Conservation (phyloP, 352 stramenopile genomes). For the Globisporangium cederbergense region DNA sequence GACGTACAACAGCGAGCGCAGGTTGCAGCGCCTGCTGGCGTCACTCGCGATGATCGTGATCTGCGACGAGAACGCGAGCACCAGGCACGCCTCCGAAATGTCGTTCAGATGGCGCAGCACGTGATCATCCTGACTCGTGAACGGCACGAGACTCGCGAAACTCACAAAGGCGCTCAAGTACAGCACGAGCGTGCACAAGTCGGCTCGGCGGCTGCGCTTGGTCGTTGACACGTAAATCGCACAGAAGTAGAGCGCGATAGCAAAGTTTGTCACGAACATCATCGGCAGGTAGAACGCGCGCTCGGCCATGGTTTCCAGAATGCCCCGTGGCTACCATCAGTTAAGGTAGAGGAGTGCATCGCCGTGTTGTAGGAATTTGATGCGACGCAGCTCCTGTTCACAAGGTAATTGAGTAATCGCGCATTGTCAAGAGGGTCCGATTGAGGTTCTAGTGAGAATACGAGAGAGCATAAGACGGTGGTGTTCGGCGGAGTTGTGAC, state of each 20-base stretch:
- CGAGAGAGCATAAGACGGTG: too few species aligned
- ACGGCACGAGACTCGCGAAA: conserved; percentile 17
- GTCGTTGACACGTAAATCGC: conserved; percentile 13
- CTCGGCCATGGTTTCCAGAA: neutral
- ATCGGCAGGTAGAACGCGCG: conserved; percentile 16
- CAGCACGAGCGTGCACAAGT: conserved; percentile 12
- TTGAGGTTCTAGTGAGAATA: too few species aligned
- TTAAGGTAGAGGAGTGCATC: neutral
- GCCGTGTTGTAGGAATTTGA: too few species aligned
- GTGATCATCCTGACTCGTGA: conserved; percentile 12
- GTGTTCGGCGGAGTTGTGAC: too few species aligned
- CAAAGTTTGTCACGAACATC: conserved; percentile 20
- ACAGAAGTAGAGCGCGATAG: conserved; percentile 18
- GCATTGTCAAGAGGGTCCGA: too few species aligned
- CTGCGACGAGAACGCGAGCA: conserved; percentile 27
- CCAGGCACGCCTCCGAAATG: conserved; percentile 18
- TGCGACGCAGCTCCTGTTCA: too few species aligned
- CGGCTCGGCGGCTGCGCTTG: conserved; percentile 3
- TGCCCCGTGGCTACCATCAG: neutral
- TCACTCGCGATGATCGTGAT: conserved; percentile 33
- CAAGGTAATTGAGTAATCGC: too few species aligned
- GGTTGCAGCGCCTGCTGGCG: conserved; percentile 25
- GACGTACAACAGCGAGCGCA: conserved; percentile 22
- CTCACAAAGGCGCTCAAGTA: conserved; percentile 8
- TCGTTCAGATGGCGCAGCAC: conserved; percentile 16